phyloP scores from a whole-genome alignment of 352 stramenopile species.

The Pilasporangium apinafurcum region DNA sequence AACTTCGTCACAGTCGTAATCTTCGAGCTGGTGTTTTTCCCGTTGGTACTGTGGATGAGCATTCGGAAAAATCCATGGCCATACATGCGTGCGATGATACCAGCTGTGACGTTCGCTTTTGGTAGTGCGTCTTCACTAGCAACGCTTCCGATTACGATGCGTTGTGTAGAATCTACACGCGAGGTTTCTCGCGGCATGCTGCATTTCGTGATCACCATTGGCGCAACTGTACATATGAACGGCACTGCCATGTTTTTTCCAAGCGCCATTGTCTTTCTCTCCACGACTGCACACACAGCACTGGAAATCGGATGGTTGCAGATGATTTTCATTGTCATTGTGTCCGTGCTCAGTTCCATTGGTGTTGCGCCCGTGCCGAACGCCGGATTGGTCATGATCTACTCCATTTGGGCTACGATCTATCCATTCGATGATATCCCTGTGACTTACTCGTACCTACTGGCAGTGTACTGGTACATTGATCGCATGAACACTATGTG shows the following conservation, averaged over 20 bases:
- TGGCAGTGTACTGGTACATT: conserved; percentile 70
- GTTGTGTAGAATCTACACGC: conserved; percentile 49
- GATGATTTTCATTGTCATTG: conserved; percentile 47
- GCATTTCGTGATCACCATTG: conserved; percentile 70
- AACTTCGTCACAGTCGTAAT: conserved; percentile 33
- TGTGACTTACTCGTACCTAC: conserved; percentile 60
- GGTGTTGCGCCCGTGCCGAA: conserved; percentile 63
- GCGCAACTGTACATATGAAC: conserved; percentile 71
- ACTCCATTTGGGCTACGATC: conserved; percentile 70
- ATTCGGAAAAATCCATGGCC: conserved; percentile 42
- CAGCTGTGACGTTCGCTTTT: conserved; percentile 57
- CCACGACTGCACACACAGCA: conserved; percentile 27
- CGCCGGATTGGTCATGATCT: conserved; percentile 62
- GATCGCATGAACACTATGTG: conserved; percentile 63
- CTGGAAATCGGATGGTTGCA: conserved; percentile 39
- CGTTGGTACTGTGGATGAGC: conserved; percentile 34
- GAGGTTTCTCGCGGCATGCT: conserved; percentile 49
- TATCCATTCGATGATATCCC: conserved; percentile 48
- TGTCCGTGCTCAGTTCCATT: conserved; percentile 57
- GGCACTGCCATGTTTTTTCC: conserved; percentile 71
- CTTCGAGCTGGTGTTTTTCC: conserved; percentile 55
- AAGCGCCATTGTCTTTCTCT: conserved; percentile 59
- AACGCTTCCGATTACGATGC: conserved; percentile 58
- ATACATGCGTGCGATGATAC: conserved; percentile 61
- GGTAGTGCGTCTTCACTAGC: conserved; percentile 62